phyloP scores from a whole-genome alignment of 208 protist genomes.

The Trypanosoma scelopori region DNA sequence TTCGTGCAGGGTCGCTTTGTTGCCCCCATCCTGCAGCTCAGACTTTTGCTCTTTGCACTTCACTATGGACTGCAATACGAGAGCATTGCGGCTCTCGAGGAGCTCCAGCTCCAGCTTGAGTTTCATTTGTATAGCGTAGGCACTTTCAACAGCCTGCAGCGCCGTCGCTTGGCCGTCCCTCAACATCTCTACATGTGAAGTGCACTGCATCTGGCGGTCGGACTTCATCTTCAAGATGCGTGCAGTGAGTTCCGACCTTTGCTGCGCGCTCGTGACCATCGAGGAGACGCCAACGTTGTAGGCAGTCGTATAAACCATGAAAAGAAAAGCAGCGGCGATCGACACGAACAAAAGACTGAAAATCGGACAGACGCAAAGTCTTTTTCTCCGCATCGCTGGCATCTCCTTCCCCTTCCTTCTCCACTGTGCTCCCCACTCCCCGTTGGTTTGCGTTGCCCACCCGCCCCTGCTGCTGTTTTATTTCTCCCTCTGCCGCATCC shows the following conservation, averaged over 20 bases:
- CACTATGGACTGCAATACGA: neutral
- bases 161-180: slow-evolving; percentile 1
- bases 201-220: slow-evolving; percentile 2
- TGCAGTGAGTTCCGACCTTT: slow-evolving; percentile 7
- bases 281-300: slow-evolving; percentile 10
- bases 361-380: neutral
- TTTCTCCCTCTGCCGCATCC: no score
- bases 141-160: neutral
- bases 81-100: neutral
- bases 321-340: neutral
- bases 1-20: neutral
- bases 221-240: neutral
- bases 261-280: slow-evolving; percentile 1
- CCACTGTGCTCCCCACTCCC: no score
- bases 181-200: neutral
- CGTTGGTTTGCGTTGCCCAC: no score
- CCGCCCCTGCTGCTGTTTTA: no score
- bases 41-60: slow-evolving; percentile 5
- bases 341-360: neutral
- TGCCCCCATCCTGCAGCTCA: neutral
- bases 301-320: slow-evolving; percentile 10
- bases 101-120: slow-evolving; percentile 9
- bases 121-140: neutral
- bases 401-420: no score
- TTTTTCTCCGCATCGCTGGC: no score